Conservation (phyloP, 805 yeast species). For the Candida jianshihensis region DNA sequence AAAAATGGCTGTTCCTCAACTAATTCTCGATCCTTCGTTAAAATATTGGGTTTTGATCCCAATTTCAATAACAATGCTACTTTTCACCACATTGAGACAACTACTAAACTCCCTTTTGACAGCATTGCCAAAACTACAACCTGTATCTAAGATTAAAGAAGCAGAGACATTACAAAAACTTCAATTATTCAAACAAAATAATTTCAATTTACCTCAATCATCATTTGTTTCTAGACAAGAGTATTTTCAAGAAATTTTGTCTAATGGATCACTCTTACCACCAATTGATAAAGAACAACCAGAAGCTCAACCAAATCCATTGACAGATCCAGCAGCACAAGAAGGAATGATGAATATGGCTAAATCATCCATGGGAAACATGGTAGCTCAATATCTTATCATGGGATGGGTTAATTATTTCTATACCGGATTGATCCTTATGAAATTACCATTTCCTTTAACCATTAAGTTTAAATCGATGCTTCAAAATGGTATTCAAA, state of each 20-base stretch:
- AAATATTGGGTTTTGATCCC: slow-evolving; percentile 90
- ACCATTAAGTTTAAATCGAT: slow-evolving; percentile 86
- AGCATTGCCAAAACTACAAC: slow-evolving; percentile 46
- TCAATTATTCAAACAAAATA: slow-evolving; percentile 48
- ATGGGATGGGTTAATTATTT: slow-evolving; percentile 96
- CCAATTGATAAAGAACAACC: slow-evolving; percentile 28
- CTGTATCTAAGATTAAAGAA: slow-evolving; percentile 48
- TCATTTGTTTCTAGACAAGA: slow-evolving; percentile 50
- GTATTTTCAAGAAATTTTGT: slow-evolving; percentile 40
- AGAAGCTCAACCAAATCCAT: slow-evolving; percentile 45
- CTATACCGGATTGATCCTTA: slow-evolving; percentile 84
- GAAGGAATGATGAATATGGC: slow-evolving; percentile 74
- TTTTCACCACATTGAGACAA: slow-evolving; percentile 75
- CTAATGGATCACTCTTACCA: slow-evolving; percentile 49
- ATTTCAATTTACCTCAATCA: slow-evolving; percentile 40
- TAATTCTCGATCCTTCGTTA: slow-evolving; percentile 71
- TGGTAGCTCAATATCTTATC: slow-evolving; percentile 84
- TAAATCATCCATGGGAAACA: slow-evolving; percentile 75
- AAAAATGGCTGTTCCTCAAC: slow-evolving; percentile 35
- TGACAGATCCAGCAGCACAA: slow-evolving; percentile 61
- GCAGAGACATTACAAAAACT: slow-evolving; percentile 58
- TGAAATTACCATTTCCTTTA: slow-evolving; percentile 86
- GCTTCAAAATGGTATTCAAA: slow-evolving; percentile 82
- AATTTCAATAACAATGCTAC: slow-evolving; percentile 81
- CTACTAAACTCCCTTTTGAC: slow-evolving; percentile 56